phyloP scores from a whole-genome alignment of 768 basidiomycete species.

The Trametes coccinea region DNA sequence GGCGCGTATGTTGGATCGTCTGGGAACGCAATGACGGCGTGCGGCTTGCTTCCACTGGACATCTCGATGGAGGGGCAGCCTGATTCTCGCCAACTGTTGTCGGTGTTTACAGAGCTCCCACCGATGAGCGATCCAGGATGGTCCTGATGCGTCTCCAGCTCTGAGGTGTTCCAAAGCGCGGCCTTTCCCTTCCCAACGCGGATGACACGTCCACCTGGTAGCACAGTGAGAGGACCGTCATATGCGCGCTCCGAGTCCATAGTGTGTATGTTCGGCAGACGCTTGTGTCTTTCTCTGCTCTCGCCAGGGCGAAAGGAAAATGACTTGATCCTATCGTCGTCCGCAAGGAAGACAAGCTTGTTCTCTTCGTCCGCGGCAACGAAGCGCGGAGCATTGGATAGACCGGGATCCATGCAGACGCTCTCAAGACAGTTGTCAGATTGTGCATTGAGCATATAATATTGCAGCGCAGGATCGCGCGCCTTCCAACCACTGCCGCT shows the following conservation, averaged over 20 bases:
- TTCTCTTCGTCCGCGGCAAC: conserved; percentile 35
- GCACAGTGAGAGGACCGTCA: conserved; percentile 35
- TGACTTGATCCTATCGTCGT: conserved; percentile 39
- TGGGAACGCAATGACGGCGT: conserved; percentile 10
- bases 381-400: conserved; percentile 27
- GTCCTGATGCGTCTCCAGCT: conserved; percentile 31
- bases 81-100: background rate
- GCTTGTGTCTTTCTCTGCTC: background rate
- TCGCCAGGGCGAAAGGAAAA: conserved; percentile 33
- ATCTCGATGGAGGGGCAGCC: conserved; percentile 23
- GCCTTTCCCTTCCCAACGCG: conserved; percentile 38
- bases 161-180: conserved; percentile 40
- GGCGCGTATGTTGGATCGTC: conserved; percentile 9
- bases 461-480: conserved; percentile 33
- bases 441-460: conserved; percentile 29
- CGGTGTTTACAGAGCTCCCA: background rate
- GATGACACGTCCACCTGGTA: conserved; percentile 31
- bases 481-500: conserved; percentile 37
- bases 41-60: conserved; percentile 29
- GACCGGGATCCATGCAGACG: conserved; percentile 24
- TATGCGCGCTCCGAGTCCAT: conserved; percentile 25
- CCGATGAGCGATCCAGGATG: conserved; percentile 23
- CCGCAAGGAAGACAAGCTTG: conserved; percentile 41
- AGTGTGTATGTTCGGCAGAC: conserved; percentile 34
- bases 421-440: conserved; percentile 18